phyloP scores from a whole-genome alignment of 805 yeast species.

The Jamesozyma rosinii region DNA sequence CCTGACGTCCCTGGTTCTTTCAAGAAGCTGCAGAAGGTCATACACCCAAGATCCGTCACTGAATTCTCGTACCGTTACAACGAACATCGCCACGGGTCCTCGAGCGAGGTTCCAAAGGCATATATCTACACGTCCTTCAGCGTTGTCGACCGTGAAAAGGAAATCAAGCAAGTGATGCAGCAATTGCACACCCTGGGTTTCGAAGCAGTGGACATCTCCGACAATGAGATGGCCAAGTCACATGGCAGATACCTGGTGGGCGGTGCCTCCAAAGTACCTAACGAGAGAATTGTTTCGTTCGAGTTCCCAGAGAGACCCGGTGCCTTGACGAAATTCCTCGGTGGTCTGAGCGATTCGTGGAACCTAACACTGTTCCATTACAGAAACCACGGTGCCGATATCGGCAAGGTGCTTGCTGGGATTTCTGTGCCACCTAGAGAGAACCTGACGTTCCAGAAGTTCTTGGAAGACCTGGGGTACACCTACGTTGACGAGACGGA shows the following conservation, averaged over 20 bases:
- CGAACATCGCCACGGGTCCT: conserved; percentile 30
- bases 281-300: conserved; percentile 73
- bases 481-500: conserved; percentile 72
- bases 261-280: conserved; percentile 63
- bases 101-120: conserved; percentile 44
- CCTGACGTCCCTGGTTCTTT: conserved; percentile 94
- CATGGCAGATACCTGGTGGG: conserved; percentile 97
- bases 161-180: conserved; percentile 53
- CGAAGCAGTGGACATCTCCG: conserved; percentile 74
- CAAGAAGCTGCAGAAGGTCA: conserved; percentile 59
- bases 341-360: conserved; percentile 68
- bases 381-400: conserved; percentile 92
- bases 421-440: conserved; percentile 72
- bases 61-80: conserved; percentile 86
- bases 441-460: conserved; percentile 52
- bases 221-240: conserved; percentile 88
- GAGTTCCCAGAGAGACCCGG: conserved; percentile 98
- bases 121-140: conserved; percentile 82
- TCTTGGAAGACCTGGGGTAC: conserved; percentile 67
- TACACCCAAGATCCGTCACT: conserved; percentile 84
- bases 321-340: conserved; percentile 74
- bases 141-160: conserved; percentile 67
- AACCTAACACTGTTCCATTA: conserved; percentile 91
- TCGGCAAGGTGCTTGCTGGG: conserved; percentile 88
- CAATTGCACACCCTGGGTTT: conserved; percentile 56